Evolutionary conservation across 352 stramenopile species (phyloP).

Genomic region (Globisporangium solare): DNA sequence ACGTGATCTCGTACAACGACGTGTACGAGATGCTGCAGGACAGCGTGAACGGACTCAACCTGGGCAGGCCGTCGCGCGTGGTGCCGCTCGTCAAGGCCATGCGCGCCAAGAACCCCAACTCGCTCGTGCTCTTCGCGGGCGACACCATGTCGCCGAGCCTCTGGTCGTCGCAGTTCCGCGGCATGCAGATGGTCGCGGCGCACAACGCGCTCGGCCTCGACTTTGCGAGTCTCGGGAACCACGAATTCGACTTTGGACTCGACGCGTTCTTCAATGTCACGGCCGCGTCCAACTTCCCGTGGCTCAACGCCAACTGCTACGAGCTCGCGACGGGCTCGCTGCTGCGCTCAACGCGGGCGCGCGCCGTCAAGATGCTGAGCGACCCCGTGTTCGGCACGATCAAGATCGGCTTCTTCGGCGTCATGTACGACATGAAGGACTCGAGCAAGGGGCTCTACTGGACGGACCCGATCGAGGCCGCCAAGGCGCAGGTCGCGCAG

Average conservation of each 20-base stretch:
- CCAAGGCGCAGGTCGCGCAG: slow-evolving; percentile 17
- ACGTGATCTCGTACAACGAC: too few relatives aligned
- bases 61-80: slow-evolving; percentile 26
- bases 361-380: slow-evolving; percentile 18
- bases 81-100: slow-evolving; percentile 23
- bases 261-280: slow-evolving; percentile 26
- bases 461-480: slow-evolving; percentile 22
- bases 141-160: slow-evolving; percentile 32
- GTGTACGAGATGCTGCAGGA: too few relatives aligned
- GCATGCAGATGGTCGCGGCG: slow-evolving; percentile 26
- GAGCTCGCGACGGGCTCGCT: slow-evolving; percentile 17
- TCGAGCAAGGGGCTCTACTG: slow-evolving; percentile 17
- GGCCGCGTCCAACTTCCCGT: slow-evolving; percentile 19
- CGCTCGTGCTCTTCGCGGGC: slow-evolving; percentile 6
- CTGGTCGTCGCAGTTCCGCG: slow-evolving; percentile 26
- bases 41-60: slow-evolving; percentile 1
- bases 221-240: slow-evolving; percentile 11
- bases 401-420: slow-evolving; percentile 23
- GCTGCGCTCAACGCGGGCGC: slow-evolving; percentile 15
- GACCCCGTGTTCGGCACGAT: slow-evolving; percentile 15
- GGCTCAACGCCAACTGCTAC: slow-evolving; percentile 30
- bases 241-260: too few relatives aligned
- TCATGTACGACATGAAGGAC: slow-evolving; percentile 34
- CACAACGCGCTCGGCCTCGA: slow-evolving; percentile 26
- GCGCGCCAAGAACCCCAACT: not conserved